Conservation (phyloP, 2,329 filamentous ascomycete species). For the Trichoderma brevicompactum region DNA sequence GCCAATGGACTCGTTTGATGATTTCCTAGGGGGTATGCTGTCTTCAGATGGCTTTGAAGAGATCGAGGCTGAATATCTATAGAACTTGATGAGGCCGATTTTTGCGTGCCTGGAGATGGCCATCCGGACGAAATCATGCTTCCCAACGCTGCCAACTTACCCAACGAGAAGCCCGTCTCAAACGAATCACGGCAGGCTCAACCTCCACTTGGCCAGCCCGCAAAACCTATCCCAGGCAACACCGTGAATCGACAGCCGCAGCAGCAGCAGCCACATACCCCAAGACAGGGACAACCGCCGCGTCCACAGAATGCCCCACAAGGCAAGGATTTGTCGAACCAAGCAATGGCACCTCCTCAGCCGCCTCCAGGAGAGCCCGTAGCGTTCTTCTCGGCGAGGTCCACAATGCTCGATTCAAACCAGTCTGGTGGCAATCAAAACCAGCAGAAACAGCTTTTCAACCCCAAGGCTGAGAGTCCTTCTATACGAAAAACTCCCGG, state of each 20-base stretch:
- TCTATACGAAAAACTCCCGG: constrained; percentile 89
- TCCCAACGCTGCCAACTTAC: constrained; percentile 37
- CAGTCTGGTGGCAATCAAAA: constrained; percentile 51
- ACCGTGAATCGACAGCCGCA: constrained; percentile 38
- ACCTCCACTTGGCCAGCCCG: constrained; percentile 32
- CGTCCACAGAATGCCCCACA: constrained; percentile 32
- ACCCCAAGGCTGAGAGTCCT: constrained; percentile 76
- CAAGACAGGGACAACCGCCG: constrained; percentile 37
- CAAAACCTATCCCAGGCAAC: constrained; percentile 32
- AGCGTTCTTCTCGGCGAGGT: constrained; percentile 73
- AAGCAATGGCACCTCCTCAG: constrained; percentile 36
- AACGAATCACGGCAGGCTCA: constrained; percentile 34
- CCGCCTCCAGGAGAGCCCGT: constrained; percentile 49
- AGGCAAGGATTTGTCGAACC: constrained; percentile 32
- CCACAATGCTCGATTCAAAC: constrained; percentile 39
- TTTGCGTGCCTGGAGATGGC: constrained; percentile 68
- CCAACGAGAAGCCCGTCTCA: constrained; percentile 33
- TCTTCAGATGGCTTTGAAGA: constrained; percentile 45
- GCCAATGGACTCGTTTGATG: constrained; percentile 54
- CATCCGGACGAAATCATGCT: constrained; percentile 79
- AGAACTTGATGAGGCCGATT: constrained; percentile 79
- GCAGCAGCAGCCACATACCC: constrained; percentile 40
- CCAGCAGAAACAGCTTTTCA: constrained; percentile 61
- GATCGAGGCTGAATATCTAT: constrained; percentile 46
- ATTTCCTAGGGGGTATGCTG: constrained; percentile 54